A percentile compares a stretch with the other conserved stretches of the same genome.
These are phyloP conservation scores for Elsinoe ampelina DNA, from an alignment of 2,329 filamentous ascomycete genomes.

Conservation along the genomic window DNA sequence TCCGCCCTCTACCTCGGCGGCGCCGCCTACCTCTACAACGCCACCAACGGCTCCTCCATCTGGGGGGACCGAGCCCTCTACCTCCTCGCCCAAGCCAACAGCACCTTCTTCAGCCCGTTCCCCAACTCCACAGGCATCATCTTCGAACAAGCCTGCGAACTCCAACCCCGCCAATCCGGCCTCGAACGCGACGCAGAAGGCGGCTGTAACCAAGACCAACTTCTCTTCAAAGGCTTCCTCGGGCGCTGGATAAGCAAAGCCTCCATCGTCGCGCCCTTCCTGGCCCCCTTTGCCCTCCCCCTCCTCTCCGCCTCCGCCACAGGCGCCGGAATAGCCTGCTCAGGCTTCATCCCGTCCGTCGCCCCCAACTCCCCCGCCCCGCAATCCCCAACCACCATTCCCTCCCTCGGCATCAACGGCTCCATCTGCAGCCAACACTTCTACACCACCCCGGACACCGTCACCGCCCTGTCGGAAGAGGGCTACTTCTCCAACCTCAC, in stretches of 20 bases:
- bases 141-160: slow-evolving; percentile 59
- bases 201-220: slow-evolving; percentile 60
- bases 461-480: slow-evolving; percentile 34
- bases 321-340: slow-evolving; percentile 36
- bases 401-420: slow-evolving; percentile 24
- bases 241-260: slow-evolving; percentile 51
- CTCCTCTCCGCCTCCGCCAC: slow-evolving; percentile 33
- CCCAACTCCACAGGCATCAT: slow-evolving; percentile 46
- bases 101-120: slow-evolving; percentile 46
- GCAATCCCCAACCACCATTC: neutral
- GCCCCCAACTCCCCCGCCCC: neutral
- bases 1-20: slow-evolving; percentile 48
- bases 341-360: slow-evolving; percentile 21
- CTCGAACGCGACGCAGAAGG: slow-evolving; percentile 27
- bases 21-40: slow-evolving; percentile 54
- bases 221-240: slow-evolving; percentile 67
- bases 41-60: slow-evolving; percentile 29
- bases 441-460: slow-evolving; percentile 36
- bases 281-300: slow-evolving; percentile 29
- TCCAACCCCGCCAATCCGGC: slow-evolving; percentile 12
- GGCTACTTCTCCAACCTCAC: slow-evolving; percentile 36
- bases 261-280: slow-evolving; percentile 35
- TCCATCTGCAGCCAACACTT: slow-evolving; percentile 37
- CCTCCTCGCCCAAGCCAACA: slow-evolving; percentile 44
- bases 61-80: slow-evolving; percentile 54